Percentiles rank a stretch among this genome's conserved stretches.
These are phyloP conservation scores for Phytophthora cactorum DNA, from an alignment of 352 stramenopile species.

Conservation along the genomic window DNA sequence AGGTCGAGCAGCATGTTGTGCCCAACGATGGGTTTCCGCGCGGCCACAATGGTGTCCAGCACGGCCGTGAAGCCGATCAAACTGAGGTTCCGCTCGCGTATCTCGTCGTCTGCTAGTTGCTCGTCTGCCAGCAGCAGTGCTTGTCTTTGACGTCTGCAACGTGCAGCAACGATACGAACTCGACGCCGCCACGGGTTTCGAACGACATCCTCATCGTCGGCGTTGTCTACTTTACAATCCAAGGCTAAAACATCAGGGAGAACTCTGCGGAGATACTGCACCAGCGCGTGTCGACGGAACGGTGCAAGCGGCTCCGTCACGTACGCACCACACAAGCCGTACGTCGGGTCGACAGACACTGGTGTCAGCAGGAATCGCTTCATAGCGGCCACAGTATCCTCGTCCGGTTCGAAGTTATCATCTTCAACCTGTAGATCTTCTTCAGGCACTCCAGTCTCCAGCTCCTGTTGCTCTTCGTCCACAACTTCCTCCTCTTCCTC, in stretches of 20 bases:
- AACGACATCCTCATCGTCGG: conserved; percentile 40
- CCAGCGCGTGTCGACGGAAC: conserved; percentile 65
- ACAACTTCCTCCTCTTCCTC: conserved; percentile 27
- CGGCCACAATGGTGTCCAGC: conserved; percentile 54
- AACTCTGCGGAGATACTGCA: conserved; percentile 53
- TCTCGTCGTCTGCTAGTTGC: conserved; percentile 38
- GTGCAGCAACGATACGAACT: conserved; percentile 53
- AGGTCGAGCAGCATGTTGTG: conserved; percentile 86
- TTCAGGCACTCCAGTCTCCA: conserved; percentile 6
- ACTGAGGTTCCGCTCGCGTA: conserved; percentile 55
- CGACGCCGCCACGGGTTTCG: conserved; percentile 67
- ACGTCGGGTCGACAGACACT: conserved; percentile 30
- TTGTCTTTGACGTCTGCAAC: conserved; percentile 31
- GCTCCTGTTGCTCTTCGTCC: conserved; percentile 28
- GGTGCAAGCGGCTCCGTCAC: conserved; percentile 68
- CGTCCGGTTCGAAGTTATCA: conserved; percentile 22
- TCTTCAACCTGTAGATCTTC: conserved; percentile 18
- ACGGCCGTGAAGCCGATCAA: conserved; percentile 75
- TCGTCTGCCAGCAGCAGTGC: conserved; percentile 42
- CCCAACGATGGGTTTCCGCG: conserved; percentile 62
- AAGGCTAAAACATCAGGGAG: conserved; percentile 53
- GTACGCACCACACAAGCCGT: conserved; percentile 40
- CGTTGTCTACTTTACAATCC: conserved; percentile 76
- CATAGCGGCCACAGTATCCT: conserved; percentile 35
- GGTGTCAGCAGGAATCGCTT: conserved; percentile 48